Evolutionary conservation across 2,329 filamentous ascomycete genomes (phyloP).

Genomic region (Diaporthe australafricana): DNA sequence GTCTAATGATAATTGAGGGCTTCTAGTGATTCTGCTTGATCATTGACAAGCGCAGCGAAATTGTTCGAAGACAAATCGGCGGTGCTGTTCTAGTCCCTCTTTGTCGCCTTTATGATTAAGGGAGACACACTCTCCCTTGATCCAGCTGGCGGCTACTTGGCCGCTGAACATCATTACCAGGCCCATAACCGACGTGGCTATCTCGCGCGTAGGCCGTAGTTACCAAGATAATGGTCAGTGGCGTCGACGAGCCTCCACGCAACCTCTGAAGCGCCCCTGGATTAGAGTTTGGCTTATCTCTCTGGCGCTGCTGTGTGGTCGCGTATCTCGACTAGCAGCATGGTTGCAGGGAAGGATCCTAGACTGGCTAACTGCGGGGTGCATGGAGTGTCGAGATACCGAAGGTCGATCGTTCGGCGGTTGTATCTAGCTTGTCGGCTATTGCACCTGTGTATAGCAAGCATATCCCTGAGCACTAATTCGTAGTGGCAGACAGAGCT

Average conservation of each 20-base stretch:
- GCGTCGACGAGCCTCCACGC: neutral
- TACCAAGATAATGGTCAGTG: neutral
- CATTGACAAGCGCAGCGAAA: neutral
- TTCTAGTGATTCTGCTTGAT: neutral
- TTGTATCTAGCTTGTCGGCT: neutral
- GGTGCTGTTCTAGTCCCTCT: neutral
- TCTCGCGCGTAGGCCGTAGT: neutral
- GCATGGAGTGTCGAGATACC: constrained; percentile 11
- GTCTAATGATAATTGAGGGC: neutral
- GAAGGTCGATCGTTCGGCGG: neutral
- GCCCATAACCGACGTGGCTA: constrained; percentile 22
- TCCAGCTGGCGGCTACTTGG: constrained; percentile 11
- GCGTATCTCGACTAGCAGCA: neutral
- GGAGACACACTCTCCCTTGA: neutral
- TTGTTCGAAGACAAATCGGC: neutral
- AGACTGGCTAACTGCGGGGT: neutral
- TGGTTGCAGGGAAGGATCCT: neutral
- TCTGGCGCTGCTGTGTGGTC: neutral
- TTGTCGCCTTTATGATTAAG: constrained; percentile 17
- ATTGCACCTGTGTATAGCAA: neutral
- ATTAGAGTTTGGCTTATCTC: constrained; percentile 15
- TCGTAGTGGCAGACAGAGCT: neutral
- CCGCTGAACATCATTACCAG: neutral
- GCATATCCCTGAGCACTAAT: neutral
- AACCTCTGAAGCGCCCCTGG: neutral